These are phyloP conservation scores for Phalaenopsis aphrodite DNA, from an alignment of 106 monocot genomes.

Conservation along the genomic window DNA sequence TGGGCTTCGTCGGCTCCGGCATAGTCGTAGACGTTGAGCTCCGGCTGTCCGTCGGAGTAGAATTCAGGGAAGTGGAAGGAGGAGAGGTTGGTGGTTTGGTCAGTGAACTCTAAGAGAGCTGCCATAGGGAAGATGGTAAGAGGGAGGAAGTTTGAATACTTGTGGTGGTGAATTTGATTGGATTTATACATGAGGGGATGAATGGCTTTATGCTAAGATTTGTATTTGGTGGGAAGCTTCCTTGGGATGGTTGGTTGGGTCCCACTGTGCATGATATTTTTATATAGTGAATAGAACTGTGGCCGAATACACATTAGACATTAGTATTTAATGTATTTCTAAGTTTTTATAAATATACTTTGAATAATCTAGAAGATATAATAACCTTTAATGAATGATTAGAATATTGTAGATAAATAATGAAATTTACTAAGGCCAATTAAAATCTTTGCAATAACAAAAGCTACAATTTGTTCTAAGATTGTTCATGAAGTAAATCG, in stretches of 20 bases:
- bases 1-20: not conserved
- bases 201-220: not conserved
- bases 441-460: too few relatives aligned
- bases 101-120: not conserved
- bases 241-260: not conserved
- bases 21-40: not conserved
- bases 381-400: too few relatives aligned
- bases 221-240: not conserved
- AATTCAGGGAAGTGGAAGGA: not conserved
- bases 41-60: not conserved
- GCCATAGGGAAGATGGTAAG: not conserved
- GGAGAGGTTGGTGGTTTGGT: not conserved
- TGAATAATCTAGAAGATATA: too few relatives aligned
- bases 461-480: too few relatives aligned
- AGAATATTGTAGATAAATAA: too few relatives aligned
- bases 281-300: too few relatives aligned
- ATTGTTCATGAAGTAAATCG: too few relatives aligned
- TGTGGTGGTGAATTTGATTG: not conserved
- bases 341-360: too few relatives aligned
- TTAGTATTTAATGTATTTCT: too few relatives aligned
- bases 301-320: too few relatives aligned
- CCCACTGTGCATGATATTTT: too few relatives aligned
- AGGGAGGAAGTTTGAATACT: not conserved
- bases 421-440: too few relatives aligned
- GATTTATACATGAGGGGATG: not conserved